Evolutionary conservation across 345 rosid species (phyloP), one percentile per base, ranked within the genome.

Genomic region (Gossypium stocksii): DNA sequence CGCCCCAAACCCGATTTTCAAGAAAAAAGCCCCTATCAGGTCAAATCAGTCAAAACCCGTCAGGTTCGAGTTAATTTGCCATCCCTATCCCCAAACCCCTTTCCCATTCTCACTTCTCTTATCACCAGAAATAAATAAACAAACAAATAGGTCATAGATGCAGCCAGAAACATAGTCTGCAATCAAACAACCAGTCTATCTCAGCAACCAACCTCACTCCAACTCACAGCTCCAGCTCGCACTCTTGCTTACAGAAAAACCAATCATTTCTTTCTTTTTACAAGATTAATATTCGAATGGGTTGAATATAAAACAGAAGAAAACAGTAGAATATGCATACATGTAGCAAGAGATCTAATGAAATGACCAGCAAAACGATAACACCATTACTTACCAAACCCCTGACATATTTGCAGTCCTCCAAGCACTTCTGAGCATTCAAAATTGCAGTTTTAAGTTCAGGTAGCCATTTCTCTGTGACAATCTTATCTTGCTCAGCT

Each of bases 401-500:
- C 72, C 88, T 79, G 45, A 89, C 96, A 52, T 92, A 84, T 83
- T 87, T 86, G 91, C 96, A 92, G 54, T 91, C 93, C 66, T 88
- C 89, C 79, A 82, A 81, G 81, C 91, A 83, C 56, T 87, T 89
- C 78, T 92, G 89, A 70, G 94, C 93, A 79, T 89, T 89, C 75
- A 83, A 77, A 72, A 82, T 80, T n/a, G 91, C 87, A 72, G 86
- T 71, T 82, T 83, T 90, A 54, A 95, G 94, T 74, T 95, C 93
- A 75, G 98, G 98, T 80, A 94, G 83, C 96, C 99, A 92, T 79
- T 87, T 85, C 81, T 93, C 92, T 7, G 74, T 74, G 71, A 93
- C 86, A 71, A 77, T 79, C 54, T 83, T 92, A 84, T 92, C 98
- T 84, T 93, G 98, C 83, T 95, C 94, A 62, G 85, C 79, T 60